These are phyloP conservation scores for Staphylotrichum tortipilum DNA, from an alignment of 495 filamentous ascomycete species.

Conservation along the genomic window DNA sequence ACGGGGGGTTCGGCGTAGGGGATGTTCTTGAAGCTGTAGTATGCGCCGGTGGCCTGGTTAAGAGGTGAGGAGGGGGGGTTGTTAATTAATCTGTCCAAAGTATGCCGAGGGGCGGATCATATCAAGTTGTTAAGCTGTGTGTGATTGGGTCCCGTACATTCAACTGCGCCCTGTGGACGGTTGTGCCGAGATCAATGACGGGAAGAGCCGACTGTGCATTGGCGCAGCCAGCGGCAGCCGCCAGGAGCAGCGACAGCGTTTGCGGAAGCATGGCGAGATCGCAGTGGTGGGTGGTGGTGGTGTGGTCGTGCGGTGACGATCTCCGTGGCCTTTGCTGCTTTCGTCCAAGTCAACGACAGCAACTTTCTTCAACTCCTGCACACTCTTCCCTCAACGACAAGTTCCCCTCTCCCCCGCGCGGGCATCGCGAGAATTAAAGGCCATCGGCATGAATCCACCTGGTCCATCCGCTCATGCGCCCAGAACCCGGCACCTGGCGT, in stretches of 20 bases:
- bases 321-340: no score
- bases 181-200: conserved; percentile 3
- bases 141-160: background rate
- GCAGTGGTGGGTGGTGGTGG: no score
- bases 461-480: background rate
- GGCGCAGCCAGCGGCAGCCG: background rate
- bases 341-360: no score
- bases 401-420: background rate
- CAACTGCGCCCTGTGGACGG: conserved; percentile 2
- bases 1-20: conserved; percentile 10
- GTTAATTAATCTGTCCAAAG: no score
- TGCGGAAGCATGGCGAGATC: background rate
- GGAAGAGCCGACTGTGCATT: background rate
- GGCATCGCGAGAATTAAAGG: no score
- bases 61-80: background rate
- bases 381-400: background rate
- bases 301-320: background rate
- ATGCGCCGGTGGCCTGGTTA: background rate
- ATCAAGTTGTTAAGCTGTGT: background rate
- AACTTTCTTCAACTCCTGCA: no score
- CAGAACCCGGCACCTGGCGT: background rate
- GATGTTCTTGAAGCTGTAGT: conserved; percentile 15
- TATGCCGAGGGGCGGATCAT: background rate
- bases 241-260: background rate
- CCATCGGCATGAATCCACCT: no score